phyloP scores from a whole-genome alignment of 768 basidiomycete species.

The Leccinum variicolor region DNA sequence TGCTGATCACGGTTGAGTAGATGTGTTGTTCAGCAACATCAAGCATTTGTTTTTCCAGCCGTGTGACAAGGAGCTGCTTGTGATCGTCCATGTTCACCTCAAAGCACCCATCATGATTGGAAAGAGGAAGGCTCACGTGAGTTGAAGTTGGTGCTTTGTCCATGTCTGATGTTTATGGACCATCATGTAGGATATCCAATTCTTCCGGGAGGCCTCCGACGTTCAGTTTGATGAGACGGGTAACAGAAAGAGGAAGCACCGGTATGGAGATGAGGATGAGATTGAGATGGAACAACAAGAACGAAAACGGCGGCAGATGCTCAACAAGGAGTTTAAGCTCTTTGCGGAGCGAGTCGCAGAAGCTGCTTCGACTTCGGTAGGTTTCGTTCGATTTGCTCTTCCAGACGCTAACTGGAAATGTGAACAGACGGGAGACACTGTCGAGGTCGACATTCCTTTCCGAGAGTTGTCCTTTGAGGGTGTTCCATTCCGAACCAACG shows the following conservation, averaged over 20 bases:
- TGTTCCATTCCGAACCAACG: slow-evolving; percentile 94
- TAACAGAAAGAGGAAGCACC: slow-evolving; percentile 95
- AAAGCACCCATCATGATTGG: slow-evolving; percentile 98
- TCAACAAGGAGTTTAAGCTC: slow-evolving; percentile 92
- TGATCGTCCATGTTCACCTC: slow-evolving; percentile 90
- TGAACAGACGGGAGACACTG: slow-evolving; percentile 68
- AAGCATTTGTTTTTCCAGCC: slow-evolving; percentile 99
- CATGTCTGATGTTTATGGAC: background rate
- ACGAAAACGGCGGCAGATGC: slow-evolving; percentile 77
- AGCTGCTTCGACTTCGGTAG: slow-evolving; percentile 71
- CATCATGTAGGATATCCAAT: slow-evolving; percentile 81
- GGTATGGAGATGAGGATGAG: slow-evolving; percentile 98
- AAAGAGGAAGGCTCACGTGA: slow-evolving; percentile 93
- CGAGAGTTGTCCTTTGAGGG: slow-evolving; percentile 95
- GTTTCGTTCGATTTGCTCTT: slow-evolving; percentile 23
- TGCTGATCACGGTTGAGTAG: slow-evolving; percentile 38
- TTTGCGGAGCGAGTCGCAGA: slow-evolving; percentile 93
- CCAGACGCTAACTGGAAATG: background rate
- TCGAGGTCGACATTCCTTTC: slow-evolving; percentile 97
- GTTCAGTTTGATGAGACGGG: slow-evolving; percentile 99
- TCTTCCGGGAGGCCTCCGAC: slow-evolving; percentile 96
- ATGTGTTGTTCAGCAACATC: slow-evolving; percentile 94
- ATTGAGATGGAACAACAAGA: slow-evolving; percentile 99
- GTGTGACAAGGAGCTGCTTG: slow-evolving; percentile 92
- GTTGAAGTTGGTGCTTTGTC: slow-evolving; percentile 21